Percentiles rank a stretch among this genome's conserved stretches.
phyloP scores from a whole-genome alignment of 805 yeast species.

The Teunomyces funiuensis region DNA sequence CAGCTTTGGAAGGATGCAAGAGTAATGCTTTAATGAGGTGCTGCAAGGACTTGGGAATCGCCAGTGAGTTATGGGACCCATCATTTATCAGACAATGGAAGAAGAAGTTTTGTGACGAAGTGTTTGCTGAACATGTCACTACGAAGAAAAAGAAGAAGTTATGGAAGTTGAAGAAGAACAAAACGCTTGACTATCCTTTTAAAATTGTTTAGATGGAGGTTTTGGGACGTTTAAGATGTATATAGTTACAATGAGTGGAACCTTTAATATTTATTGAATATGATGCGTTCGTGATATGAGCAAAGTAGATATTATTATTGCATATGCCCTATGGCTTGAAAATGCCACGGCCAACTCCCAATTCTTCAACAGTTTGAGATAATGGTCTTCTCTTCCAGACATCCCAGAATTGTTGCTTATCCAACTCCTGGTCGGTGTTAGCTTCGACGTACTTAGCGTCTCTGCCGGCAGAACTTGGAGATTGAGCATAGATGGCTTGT shows the following conservation, averaged over 20 bases:
- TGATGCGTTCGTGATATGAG: constrained; percentile 4
- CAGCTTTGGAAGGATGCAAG: constrained; percentile 96
- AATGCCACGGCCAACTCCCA: constrained; percentile 69
- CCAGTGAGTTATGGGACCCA: constrained; percentile 98
- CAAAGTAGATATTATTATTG: neutral
- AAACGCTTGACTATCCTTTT: constrained; percentile 83
- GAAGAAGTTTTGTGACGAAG: constrained; percentile 63
- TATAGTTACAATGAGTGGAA: constrained; percentile 1
- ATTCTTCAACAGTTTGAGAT: constrained; percentile 71
- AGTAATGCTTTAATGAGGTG: constrained; percentile 97
- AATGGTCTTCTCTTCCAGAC: constrained; percentile 77
- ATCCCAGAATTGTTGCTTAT: constrained; percentile 67
- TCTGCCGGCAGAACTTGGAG: constrained; percentile 37
- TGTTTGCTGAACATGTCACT: constrained; percentile 79
- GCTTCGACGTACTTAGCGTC: constrained; percentile 40
- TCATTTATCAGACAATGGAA: constrained; percentile 60
- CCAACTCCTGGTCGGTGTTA: constrained; percentile 38
- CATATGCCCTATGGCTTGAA: constrained; percentile 25
- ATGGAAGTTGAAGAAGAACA: constrained; percentile 83
- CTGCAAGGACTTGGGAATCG: constrained; percentile 95
- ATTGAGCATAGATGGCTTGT: constrained; percentile 43
- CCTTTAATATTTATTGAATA: constrained; percentile 3
- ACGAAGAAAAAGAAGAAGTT: constrained; percentile 85
- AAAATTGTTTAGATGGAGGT: constrained; percentile 36
- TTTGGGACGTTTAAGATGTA: too few species aligned